Evolutionary conservation across 208 protist species (phyloP).

Genomic region (Trypanosoma cruzi): DNA sequence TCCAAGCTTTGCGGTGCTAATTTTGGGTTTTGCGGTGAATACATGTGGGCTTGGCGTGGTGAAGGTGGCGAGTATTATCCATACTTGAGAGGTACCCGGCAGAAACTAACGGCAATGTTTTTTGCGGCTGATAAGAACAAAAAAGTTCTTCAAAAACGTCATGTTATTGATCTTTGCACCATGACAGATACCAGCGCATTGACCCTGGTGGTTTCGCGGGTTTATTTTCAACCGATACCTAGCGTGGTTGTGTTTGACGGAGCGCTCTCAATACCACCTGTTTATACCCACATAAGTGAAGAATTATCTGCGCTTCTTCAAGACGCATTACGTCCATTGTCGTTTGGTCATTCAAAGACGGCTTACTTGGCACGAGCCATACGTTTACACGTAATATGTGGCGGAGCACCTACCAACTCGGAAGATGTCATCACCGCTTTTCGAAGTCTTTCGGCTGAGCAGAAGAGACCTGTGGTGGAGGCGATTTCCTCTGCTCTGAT

Average conservation of each 20-base stretch:
- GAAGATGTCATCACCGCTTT: slow-evolving; percentile 45
- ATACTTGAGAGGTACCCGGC: slow-evolving; percentile 40
- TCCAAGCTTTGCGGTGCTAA: slow-evolving; percentile 46
- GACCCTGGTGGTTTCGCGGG: slow-evolving; percentile 31
- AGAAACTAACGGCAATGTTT: slow-evolving; percentile 51
- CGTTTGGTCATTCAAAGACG: slow-evolving; percentile 50
- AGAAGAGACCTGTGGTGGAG: slow-evolving; percentile 36
- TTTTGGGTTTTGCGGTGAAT: slow-evolving; percentile 42
- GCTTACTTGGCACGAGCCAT: slow-evolving; percentile 55
- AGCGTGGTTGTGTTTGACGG: slow-evolving; percentile 28
- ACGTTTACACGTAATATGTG: slow-evolving; percentile 60
- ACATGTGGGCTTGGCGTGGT: slow-evolving; percentile 78
- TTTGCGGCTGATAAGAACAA: slow-evolving; percentile 35
- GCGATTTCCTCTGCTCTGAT: slow-evolving; percentile 42
- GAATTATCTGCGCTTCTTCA: slow-evolving; percentile 11
- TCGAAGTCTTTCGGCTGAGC: slow-evolving; percentile 46
- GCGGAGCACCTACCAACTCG: slow-evolving; percentile 25
- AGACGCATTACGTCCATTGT: slow-evolving; percentile 37
- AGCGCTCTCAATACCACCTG: slow-evolving; percentile 14
- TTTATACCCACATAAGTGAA: background rate
- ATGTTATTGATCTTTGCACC: slow-evolving; percentile 42
- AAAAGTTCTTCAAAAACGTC: slow-evolving; percentile 29
- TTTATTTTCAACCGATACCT: slow-evolving; percentile 81
- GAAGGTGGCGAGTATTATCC: slow-evolving; percentile 63
- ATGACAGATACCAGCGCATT: slow-evolving; percentile 52